Percentiles rank a stretch among this genome's conserved stretches.
phyloP scores from a whole-genome alignment of 495 filamentous ascomycete species.

The Neohortaea acidophila region DNA sequence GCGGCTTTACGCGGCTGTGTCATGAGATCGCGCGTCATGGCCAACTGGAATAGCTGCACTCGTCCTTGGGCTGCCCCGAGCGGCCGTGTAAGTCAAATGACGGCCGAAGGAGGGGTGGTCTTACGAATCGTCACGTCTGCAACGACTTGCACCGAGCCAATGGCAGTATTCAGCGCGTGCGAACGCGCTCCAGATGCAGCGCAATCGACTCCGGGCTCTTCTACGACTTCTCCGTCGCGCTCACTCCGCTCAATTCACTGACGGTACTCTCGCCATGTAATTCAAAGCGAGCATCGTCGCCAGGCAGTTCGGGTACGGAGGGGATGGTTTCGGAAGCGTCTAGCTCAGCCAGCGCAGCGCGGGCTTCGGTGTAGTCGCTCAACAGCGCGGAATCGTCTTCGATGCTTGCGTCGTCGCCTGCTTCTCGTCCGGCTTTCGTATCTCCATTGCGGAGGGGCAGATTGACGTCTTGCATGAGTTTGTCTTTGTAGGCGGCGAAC shows the following conservation, averaged over 20 bases:
- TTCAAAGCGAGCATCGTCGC: not conserved
- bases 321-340: not conserved
- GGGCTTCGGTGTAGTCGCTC: not conserved
- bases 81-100: too few species aligned
- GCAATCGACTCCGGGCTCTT: too few species aligned
- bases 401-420: not conserved
- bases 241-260: not conserved
- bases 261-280: not conserved
- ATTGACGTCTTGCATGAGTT: slow-evolving; percentile 14
- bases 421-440: not conserved
- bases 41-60: too few species aligned
- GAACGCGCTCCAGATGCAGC: too few species aligned
- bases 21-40: too few species aligned
- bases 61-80: too few species aligned
- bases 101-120: too few species aligned
- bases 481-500: slow-evolving; percentile 13
- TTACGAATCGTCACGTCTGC: too few species aligned
- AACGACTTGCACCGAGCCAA: too few species aligned
- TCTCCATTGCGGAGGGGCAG: slow-evolving; percentile 5
- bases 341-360: not conserved
- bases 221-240: not conserved
- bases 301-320: not conserved
- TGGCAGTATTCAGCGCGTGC: too few species aligned
- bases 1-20: too few species aligned
- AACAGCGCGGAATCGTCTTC: not conserved